Evolutionary conservation across 106 monocot species (phyloP).

Genomic region (Dendrobium huoshanense): DNA sequence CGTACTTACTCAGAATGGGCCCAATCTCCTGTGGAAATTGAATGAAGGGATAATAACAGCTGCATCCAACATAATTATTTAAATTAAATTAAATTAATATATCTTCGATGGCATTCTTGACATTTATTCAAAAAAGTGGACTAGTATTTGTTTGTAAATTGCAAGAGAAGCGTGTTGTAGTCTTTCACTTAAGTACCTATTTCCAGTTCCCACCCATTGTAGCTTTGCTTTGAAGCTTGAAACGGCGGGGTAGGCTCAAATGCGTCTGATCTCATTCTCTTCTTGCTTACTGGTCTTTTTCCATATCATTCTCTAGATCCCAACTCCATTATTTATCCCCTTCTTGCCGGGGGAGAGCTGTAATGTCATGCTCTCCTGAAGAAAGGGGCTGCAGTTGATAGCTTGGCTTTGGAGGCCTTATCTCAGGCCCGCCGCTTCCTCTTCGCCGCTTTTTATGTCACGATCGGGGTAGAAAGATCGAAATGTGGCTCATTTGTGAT

Average conservation of each 20-base stretch:
- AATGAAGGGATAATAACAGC: too few relatives aligned
- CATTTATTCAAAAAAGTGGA: neutral
- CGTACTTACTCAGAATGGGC: too few relatives aligned
- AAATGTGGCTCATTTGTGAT: neutral
- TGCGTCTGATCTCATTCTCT: neutral
- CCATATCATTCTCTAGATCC: neutral
- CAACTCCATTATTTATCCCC: neutral
- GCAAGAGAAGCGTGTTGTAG: neutral
- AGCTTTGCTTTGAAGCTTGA: neutral
- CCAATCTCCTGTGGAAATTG: too few relatives aligned
- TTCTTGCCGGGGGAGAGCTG: neutral
- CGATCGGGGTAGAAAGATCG: neutral
- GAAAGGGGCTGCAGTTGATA: neutral
- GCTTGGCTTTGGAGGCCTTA: neutral
- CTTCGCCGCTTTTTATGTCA: neutral
- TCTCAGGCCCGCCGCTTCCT: neutral
- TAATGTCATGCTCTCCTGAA: neutral
- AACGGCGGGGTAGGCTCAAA: neutral
- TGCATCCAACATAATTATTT: too few relatives aligned
- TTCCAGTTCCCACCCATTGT: neutral
- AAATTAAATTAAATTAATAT: too few relatives aligned
- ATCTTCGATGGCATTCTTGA: neutral
- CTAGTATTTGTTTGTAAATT: neutral
- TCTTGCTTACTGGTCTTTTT: neutral
- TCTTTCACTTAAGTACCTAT: neutral